Evolutionary conservation across 108 stramenopile species (phyloP).

Genomic region (Fistulifera solaris): DNA sequence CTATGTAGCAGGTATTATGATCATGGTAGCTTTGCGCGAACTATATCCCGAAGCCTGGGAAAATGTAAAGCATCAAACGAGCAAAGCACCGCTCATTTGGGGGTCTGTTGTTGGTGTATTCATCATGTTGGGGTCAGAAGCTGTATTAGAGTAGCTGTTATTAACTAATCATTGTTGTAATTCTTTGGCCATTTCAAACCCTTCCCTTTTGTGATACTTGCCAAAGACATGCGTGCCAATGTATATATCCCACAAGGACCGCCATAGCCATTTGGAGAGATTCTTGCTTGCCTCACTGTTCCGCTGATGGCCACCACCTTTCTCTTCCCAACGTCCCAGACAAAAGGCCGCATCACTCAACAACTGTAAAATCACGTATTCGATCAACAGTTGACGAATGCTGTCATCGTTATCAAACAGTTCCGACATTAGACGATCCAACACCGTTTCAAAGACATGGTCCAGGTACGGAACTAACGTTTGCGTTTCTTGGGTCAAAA

Average conservation of each 20-base stretch:
- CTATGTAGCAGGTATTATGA: constrained; percentile 81
- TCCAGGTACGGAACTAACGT: constrained; percentile 41
- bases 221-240: constrained; percentile 37
- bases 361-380: constrained; percentile 57
- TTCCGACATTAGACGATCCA: constrained; percentile 48
- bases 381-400: constrained; percentile 44
- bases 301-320: constrained; percentile 52
- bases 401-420: constrained; percentile 51
- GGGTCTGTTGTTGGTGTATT: constrained; percentile 36
- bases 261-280: constrained; percentile 58
- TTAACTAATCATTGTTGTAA: not conserved
- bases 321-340: constrained; percentile 57
- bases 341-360: constrained; percentile 62
- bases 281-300: constrained; percentile 2
- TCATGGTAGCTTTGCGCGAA: constrained; percentile 60
- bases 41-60: constrained; percentile 60
- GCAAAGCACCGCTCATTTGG: constrained; percentile 18
- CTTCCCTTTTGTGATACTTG: not conserved
- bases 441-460: constrained; percentile 45
- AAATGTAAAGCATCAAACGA: constrained; percentile 22
- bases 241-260: constrained; percentile 54
- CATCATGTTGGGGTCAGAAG: constrained; percentile 46
- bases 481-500: constrained; percentile 39
- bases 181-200: not conserved
- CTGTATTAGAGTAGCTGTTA: not conserved